Evolutionary conservation across 2,329 filamentous ascomycete genomes (phyloP).

Genomic region (Emmonsiellopsis sp.): DNA sequence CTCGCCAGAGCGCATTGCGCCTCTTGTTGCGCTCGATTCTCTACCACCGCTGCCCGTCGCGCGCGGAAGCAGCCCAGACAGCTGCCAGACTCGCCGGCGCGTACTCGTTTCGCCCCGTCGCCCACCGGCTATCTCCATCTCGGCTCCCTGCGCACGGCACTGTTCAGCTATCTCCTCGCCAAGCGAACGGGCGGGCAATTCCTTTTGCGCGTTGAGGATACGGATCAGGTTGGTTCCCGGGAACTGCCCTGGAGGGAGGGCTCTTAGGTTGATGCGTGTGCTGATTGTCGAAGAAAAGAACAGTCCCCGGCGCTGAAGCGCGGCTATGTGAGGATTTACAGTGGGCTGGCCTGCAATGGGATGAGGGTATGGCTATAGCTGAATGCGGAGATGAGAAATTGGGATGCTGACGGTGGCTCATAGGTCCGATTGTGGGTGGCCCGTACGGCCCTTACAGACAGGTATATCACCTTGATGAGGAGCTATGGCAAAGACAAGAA

Average conservation of each 20-base stretch:
- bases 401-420: constrained; percentile 5
- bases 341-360: constrained; percentile 88
- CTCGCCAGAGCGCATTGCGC: constrained; percentile 23
- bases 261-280: constrained; percentile 1
- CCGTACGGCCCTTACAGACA: constrained; percentile 79
- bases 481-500: not conserved
- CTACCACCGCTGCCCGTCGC: constrained; percentile 16
- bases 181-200: constrained; percentile 83
- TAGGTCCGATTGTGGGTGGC: constrained; percentile 71
- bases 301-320: constrained; percentile 69
- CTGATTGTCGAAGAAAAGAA: constrained; percentile 56
- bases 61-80: constrained; percentile 24
- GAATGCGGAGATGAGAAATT: not conserved
- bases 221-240: constrained; percentile 60
- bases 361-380: constrained; percentile 56
- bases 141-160: constrained; percentile 78
- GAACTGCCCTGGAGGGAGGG: not conserved
- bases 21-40: constrained; percentile 25
- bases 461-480: constrained; percentile 35
- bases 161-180: constrained; percentile 94
- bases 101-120: constrained; percentile 88
- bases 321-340: constrained; percentile 67
- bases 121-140: constrained; percentile 91
- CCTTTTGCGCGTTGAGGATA: constrained; percentile 85
- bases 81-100: constrained; percentile 47